phyloP scores from a whole-genome alignment of 2,329 filamentous ascomycete genomes.

The Alternaria sp. region DNA sequence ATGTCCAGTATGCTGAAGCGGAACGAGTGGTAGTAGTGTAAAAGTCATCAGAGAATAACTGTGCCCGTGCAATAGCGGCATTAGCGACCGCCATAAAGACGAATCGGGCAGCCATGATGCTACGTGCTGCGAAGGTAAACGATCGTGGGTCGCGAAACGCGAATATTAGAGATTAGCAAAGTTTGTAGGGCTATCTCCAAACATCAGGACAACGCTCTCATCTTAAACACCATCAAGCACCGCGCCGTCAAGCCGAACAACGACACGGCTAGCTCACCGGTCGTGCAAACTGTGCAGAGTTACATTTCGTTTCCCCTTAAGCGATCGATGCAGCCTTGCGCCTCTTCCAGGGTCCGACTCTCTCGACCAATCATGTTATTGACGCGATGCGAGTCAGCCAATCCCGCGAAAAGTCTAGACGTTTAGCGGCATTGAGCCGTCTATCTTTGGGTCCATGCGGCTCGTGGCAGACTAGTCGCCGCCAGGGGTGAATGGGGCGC shows the following conservation, averaged over 20 bases:
- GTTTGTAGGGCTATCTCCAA: conserved; percentile 10
- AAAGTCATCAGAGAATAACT: conserved; percentile 10
- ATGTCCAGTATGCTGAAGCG: conserved; percentile 36
- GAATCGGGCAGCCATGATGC: conserved; percentile 27
- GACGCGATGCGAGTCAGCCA: conserved; percentile 18
- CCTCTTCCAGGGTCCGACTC: conserved; percentile 6
- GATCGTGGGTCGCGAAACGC: conserved; percentile 18
- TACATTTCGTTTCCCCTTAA: conserved; percentile 30
- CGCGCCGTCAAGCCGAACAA: conserved; percentile 17
- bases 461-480: conserved; percentile 14
- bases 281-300: conserved; percentile 23
- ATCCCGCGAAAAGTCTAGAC: conserved; percentile 20
- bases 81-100: conserved; percentile 25
- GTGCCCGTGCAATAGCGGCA: conserved; percentile 22
- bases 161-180: conserved; percentile 21
- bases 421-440: conserved; percentile 27
- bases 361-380: conserved; percentile 19
- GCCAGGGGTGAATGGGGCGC: conserved; percentile 23
- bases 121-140: conserved; percentile 2
- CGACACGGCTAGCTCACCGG: conserved; percentile 32
- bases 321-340: conserved; percentile 30
- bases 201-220: conserved; percentile 25
- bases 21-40: conserved; percentile 3
- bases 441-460: conserved; percentile 28
- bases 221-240: conserved; percentile 33